Evolutionary conservation across 495 filamentous ascomycete species (phyloP).

Genomic region (Neurospora sp.): DNA sequence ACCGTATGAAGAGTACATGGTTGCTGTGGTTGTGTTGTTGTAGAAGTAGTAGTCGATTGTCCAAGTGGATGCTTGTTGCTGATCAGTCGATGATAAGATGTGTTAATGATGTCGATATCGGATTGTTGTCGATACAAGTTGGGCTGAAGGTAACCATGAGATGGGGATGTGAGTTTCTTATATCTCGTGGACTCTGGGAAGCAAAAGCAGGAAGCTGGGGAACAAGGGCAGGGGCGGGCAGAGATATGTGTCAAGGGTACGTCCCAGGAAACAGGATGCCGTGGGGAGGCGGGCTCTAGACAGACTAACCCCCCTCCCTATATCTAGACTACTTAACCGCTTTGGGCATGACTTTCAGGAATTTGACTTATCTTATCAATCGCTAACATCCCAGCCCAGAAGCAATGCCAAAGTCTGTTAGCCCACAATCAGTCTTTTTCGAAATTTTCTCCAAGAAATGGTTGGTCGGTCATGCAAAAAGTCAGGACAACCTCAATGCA

Average conservation of each 20-base stretch:
- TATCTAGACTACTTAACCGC: too few species aligned
- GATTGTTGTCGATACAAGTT: conserved; percentile 1
- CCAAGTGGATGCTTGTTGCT: neutral
- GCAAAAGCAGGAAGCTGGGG: conserved; percentile 6
- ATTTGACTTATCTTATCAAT: too few species aligned
- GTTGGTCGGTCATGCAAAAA: too few species aligned
- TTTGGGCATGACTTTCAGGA: too few species aligned
- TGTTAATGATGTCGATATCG: conserved; percentile 4
- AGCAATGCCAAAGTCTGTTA: too few species aligned
- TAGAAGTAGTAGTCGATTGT: conserved; percentile 1
- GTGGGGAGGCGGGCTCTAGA: too few species aligned
- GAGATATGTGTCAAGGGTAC: neutral
- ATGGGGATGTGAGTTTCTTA: conserved; percentile 9
- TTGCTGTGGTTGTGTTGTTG: conserved; percentile 2
- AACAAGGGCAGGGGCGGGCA: neutral
- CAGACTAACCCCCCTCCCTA: too few species aligned
- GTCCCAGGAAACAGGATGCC: conserved; percentile 21
- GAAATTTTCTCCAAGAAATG: too few species aligned
- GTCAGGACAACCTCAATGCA: too few species aligned
- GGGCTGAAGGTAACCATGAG: neutral
- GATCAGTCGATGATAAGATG: neutral
- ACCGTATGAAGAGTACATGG: conserved; percentile 33
- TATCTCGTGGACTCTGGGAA: conserved; percentile 1
- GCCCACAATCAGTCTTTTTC: too few species aligned
- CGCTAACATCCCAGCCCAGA: too few species aligned